Evolutionary conservation across 768 basidiomycete species (phyloP).

Genomic region (Suillus brevipes): DNA sequence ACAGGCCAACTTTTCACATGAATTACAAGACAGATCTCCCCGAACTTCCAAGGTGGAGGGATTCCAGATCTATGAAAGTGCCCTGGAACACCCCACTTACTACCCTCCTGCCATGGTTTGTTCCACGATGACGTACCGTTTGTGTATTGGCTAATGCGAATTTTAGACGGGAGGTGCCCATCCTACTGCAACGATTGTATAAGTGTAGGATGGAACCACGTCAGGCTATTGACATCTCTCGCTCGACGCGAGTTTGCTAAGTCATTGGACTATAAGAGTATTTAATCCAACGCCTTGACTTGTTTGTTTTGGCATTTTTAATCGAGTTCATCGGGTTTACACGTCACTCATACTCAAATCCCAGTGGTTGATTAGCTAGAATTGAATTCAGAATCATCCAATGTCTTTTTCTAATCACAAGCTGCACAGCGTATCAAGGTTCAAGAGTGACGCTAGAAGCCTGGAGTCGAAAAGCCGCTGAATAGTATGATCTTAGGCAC

Average conservation of each 20-base stretch:
- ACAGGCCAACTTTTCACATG: not conserved
- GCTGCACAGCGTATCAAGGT: too few species aligned
- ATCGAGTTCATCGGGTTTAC: too few species aligned
- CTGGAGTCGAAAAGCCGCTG: too few species aligned
- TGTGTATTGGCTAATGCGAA: not conserved
- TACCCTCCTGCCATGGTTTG: not conserved
- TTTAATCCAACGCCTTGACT: not conserved
- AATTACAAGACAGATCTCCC: conserved; percentile 15
- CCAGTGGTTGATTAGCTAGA: not conserved
- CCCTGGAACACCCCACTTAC: not conserved
- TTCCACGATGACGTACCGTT: not conserved
- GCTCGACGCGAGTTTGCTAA: not conserved
- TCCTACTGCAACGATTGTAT: not conserved
- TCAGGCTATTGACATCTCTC: not conserved
- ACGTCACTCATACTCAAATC: too few species aligned
- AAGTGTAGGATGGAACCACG: not conserved
- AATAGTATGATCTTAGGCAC: too few species aligned
- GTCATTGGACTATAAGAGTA: not conserved
- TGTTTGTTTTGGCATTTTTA: too few species aligned
- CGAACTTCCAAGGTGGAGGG: not conserved
- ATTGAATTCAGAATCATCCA: not conserved
- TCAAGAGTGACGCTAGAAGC: too few species aligned
- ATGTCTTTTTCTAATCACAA: too few species aligned
- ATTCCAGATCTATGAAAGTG: not conserved
- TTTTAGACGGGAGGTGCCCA: not conserved